A percentile compares a stretch with the other conserved stretches of the same genome.
Evolutionary conservation across 2,329 filamentous ascomycete species (phyloP).

Genomic region (Chaetomium globosum): DNA sequence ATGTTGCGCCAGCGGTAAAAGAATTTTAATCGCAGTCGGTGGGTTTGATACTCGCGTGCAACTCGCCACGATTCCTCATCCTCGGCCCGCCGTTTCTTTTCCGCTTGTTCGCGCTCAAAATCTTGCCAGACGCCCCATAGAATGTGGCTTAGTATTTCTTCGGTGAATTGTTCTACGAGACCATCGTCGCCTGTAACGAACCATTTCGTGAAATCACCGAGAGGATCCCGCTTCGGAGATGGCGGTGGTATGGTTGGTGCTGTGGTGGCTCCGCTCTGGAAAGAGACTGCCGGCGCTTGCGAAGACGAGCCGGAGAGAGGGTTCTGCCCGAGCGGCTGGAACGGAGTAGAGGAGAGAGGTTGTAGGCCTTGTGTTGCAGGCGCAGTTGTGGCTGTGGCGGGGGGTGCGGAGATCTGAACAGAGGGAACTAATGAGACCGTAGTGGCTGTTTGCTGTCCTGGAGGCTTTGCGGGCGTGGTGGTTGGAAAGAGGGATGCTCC

Average conservation of each 20-base stretch:
- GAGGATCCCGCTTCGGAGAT: constrained; percentile 43
- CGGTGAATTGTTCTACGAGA: constrained; percentile 55
- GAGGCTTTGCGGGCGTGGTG: neutral
- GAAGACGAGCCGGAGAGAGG: neutral
- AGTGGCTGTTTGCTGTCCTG: constrained; percentile 22
- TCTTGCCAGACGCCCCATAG: constrained; percentile 48
- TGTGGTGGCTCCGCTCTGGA: neutral
- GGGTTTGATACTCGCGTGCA: constrained; percentile 52
- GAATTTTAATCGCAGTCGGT: constrained; percentile 56
- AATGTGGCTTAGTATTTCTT: constrained; percentile 50
- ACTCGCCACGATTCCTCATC: constrained; percentile 52
- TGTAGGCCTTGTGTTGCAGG: neutral
- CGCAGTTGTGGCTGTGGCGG: neutral
- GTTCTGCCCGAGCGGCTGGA: neutral
- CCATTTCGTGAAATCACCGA: constrained; percentile 58
- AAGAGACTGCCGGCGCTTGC: neutral
- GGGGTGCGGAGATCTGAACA: constrained; percentile 25
- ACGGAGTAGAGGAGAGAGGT: neutral
- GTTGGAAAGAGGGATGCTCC: constrained; percentile 13
- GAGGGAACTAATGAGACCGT: constrained; percentile 24
- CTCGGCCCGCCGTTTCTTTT: constrained; percentile 51
- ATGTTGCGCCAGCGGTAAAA: constrained; percentile 60
- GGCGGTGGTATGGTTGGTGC: constrained; percentile 23
- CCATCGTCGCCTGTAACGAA: constrained; percentile 58
- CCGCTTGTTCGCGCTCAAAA: constrained; percentile 47